Conservation (phyloP, 192 early-diverging fungal genomes). For the Podila verticillata region DNA sequence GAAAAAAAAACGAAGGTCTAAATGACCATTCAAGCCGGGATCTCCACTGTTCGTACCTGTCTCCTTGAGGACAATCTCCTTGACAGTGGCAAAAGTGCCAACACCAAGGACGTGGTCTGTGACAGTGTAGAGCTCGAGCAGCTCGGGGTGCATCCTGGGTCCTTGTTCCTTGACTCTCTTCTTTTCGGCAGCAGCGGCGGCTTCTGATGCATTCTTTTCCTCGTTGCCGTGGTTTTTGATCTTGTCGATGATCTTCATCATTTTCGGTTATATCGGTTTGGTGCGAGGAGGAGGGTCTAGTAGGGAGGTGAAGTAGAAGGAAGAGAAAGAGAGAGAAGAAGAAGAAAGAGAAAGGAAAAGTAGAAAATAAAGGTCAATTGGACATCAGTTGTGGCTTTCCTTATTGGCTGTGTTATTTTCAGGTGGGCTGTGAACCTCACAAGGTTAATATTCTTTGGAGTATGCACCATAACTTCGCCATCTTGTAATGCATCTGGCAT, state of each 20-base stretch:
- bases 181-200: slow-evolving; percentile 23
- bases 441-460: too few species aligned
- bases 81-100: slow-evolving; percentile 68
- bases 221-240: slow-evolving; percentile 41
- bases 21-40: too few species aligned
- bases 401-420: too few species aligned
- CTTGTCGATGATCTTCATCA: slow-evolving; percentile 37
- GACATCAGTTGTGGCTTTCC: too few species aligned
- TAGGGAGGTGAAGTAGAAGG: background rate
- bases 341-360: background rate
- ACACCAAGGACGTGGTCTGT: slow-evolving; percentile 53
- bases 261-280: background rate
- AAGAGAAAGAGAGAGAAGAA: background rate
- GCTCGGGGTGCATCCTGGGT: slow-evolving; percentile 40
- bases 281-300: background rate
- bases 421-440: too few species aligned
- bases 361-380: background rate
- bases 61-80: slow-evolving; percentile 63
- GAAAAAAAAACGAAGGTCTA: too few species aligned
- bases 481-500: too few species aligned
- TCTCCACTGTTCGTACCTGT: slow-evolving; percentile 39
- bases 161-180: slow-evolving; percentile 19
- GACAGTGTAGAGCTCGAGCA: slow-evolving; percentile 50
- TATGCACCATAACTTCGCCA: too few species aligned
- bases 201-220: slow-evolving; percentile 9